Percentiles rank a stretch among this genome's conserved stretches.
Conservation (phyloP, 768 basidiomycete species). For the Cantharellus cinnabarinus region DNA sequence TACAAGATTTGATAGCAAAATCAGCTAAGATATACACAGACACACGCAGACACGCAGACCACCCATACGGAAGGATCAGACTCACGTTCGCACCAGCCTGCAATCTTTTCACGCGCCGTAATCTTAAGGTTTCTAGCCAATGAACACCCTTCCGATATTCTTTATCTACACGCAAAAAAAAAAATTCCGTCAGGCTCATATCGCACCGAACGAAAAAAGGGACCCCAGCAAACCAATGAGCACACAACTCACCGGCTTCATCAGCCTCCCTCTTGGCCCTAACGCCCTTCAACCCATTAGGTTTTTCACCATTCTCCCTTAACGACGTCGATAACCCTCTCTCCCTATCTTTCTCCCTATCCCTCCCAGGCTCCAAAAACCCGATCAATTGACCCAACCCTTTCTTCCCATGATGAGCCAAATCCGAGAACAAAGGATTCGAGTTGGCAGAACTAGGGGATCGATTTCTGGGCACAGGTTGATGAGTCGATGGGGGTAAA, state of each 20-base stretch:
- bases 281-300: constrained; percentile 48
- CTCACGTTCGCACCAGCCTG: constrained; percentile 62
- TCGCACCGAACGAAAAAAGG: too few species aligned
- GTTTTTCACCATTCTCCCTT: constrained; percentile 36
- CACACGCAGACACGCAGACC: not conserved
- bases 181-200: not conserved
- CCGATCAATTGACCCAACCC: constrained; percentile 74
- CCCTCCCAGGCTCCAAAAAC: constrained; percentile 36
- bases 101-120: constrained; percentile 62
- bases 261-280: constrained; percentile 78
- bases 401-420: constrained; percentile 79
- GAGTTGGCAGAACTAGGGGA: constrained; percentile 48
- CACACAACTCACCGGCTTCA: constrained; percentile 43
- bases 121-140: constrained; percentile 77
- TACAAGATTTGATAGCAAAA: not conserved
- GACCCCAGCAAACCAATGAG: not conserved
- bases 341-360: constrained; percentile 28
- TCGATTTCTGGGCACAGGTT: constrained; percentile 29
- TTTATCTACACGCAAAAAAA: constrained; percentile 33
- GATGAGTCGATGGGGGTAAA: constrained; percentile 3
- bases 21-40: too few species aligned
- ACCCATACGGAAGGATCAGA: not conserved
- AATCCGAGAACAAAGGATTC: constrained; percentile 53
- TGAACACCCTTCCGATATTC: constrained; percentile 81
- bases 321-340: constrained; percentile 17